Conservation (phyloP, 768 basidiomycete genomes). For the Mycena polygramma region DNA sequence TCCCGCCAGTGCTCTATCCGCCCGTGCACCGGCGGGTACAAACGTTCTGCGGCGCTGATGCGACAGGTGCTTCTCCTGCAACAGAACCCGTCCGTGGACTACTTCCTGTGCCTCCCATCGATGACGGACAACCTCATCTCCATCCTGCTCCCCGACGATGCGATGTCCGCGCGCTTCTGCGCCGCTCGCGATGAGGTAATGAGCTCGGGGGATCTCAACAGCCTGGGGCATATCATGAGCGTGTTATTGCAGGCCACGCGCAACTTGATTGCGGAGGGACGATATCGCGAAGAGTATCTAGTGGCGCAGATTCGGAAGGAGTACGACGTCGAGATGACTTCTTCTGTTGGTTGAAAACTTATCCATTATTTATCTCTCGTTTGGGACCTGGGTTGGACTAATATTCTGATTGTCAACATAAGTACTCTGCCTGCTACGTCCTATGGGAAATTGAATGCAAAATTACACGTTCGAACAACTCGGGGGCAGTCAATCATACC, state of each 20-base stretch:
- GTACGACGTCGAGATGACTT: too few relatives aligned
- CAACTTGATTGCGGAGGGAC: too few relatives aligned
- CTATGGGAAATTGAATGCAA: too few relatives aligned
- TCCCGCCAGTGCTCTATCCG: slow-evolving; percentile 1
- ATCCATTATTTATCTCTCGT: too few relatives aligned
- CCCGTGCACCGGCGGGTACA: background rate
- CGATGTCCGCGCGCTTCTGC: background rate
- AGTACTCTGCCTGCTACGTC: too few relatives aligned
- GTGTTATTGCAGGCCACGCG: too few relatives aligned
- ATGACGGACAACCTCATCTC: background rate
- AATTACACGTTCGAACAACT: background rate
- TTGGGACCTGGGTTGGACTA: too few relatives aligned
- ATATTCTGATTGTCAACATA: too few relatives aligned
- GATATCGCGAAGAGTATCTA: too few relatives aligned
- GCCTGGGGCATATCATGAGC: too few relatives aligned
- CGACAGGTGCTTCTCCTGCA: slow-evolving; percentile 9
- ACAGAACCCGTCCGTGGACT: slow-evolving; percentile 7
- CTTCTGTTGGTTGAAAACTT: too few relatives aligned
- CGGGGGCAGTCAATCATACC: slow-evolving; percentile 6
- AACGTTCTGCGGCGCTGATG: background rate
- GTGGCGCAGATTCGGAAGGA: too few relatives aligned
- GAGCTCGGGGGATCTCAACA: background rate
- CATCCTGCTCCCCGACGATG: background rate
- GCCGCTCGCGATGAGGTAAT: background rate
- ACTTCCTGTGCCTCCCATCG: slow-evolving; percentile 2